Conservation (phyloP, 1,284 basidiomycete genomes). For the Sutorius eximius region DNA sequence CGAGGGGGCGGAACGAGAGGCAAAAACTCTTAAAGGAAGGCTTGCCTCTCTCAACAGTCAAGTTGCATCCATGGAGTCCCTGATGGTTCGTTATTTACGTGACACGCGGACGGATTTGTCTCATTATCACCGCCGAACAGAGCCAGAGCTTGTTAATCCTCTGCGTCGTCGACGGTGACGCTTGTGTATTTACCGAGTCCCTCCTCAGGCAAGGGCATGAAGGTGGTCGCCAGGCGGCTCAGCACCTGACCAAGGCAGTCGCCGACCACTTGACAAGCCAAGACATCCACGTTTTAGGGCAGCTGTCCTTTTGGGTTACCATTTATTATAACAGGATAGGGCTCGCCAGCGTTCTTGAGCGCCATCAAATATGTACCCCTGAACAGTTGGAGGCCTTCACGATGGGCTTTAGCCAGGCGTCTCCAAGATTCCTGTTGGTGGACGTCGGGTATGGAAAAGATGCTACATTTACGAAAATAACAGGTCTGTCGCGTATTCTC, state of each 20-base stretch:
- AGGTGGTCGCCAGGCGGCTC: conserved; percentile 68
- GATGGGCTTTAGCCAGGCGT: conserved; percentile 69
- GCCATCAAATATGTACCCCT: conserved; percentile 53
- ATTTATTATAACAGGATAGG: conserved; percentile 66
- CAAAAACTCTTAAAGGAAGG: conserved; percentile 62
- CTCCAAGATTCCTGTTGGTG: conserved; percentile 64
- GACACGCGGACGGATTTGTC: not conserved
- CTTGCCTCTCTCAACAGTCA: conserved; percentile 60
- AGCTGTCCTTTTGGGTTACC: conserved; percentile 69
- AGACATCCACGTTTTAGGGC: conserved; percentile 54
- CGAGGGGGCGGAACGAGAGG: conserved; percentile 58
- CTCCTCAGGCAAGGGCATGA: conserved; percentile 60
- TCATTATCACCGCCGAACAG: conserved; percentile 36
- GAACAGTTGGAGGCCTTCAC: conserved; percentile 69
- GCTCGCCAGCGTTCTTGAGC: conserved; percentile 50
- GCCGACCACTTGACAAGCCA: conserved; percentile 62
- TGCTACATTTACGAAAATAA: conserved; percentile 68
- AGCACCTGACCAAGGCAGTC: conserved; percentile 63
- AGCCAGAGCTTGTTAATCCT: conserved; percentile 64
- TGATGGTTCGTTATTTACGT: conserved; percentile 46
- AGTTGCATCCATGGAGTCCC: conserved; percentile 53
- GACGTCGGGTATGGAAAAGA: conserved; percentile 73
- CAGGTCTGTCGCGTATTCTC: conserved; percentile 45
- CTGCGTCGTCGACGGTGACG: conserved; percentile 73
- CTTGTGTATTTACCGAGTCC: conserved; percentile 60